Evolutionary conservation across 1,284 basidiomycete species (phyloP).

Genomic region (Quambalaria eucalypti): DNA sequence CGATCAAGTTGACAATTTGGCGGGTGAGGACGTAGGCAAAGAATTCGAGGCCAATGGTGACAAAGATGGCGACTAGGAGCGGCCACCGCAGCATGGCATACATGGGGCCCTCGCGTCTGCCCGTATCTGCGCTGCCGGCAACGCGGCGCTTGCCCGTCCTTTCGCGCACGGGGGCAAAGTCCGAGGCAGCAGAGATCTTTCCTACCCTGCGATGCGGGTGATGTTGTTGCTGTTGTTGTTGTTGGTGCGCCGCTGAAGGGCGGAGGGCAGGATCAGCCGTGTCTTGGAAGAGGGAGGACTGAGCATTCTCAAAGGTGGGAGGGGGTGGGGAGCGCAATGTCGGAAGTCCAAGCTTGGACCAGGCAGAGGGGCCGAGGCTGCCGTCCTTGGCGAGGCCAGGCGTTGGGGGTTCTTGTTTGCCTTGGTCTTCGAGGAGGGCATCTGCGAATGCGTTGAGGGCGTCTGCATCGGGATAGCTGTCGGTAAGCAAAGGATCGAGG

Average conservation of each 20-base stretch:
- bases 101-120: constrained; percentile 36
- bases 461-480: constrained; percentile 19
- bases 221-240: not conserved
- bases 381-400: not conserved
- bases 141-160: constrained; percentile 10
- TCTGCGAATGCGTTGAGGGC: constrained; percentile 34
- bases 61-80: constrained; percentile 62
- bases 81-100: constrained; percentile 37
- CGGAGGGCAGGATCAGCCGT: too few species aligned
- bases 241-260: too few species aligned
- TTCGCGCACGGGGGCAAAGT: constrained; percentile 43
- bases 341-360: not conserved
- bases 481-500: constrained; percentile 30
- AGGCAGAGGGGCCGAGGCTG: not conserved
- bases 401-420: constrained; percentile 22
- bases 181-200: constrained; percentile 6
- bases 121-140: constrained; percentile 15
- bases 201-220: constrained; percentile 4
- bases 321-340: not conserved
- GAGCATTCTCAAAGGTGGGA: not conserved
- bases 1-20: constrained; percentile 60
- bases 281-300: too few species aligned
- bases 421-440: constrained; percentile 27
- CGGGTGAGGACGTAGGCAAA: constrained; percentile 71
- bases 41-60: constrained; percentile 78